Percentiles rank a stretch among this genome's conserved stretches.
Evolutionary conservation across 1,284 basidiomycete species (phyloP).

Genomic region (Fomitopsis palustris): DNA sequence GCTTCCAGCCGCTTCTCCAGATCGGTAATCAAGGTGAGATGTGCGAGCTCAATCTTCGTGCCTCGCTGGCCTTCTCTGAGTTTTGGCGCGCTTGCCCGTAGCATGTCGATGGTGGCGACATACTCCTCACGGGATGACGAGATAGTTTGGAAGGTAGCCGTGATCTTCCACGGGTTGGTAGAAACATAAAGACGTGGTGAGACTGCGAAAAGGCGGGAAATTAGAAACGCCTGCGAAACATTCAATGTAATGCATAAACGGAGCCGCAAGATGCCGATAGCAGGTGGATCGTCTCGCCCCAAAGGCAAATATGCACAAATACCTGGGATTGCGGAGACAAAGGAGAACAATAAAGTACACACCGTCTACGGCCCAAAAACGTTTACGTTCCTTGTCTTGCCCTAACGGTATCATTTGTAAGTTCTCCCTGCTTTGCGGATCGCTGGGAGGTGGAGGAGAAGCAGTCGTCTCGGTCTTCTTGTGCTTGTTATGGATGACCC

Average conservation of each 20-base stretch:
- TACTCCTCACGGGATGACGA: slow-evolving; percentile 73
- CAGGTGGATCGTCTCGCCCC: slow-evolving; percentile 31
- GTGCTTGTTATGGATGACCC: slow-evolving; percentile 75
- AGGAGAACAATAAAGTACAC: slow-evolving; percentile 46
- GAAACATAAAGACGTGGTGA: slow-evolving; percentile 77
- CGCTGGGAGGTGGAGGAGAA: slow-evolving; percentile 47
- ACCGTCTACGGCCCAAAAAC: slow-evolving; percentile 83
- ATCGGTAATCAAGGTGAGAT: slow-evolving; percentile 54
- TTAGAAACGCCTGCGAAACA: slow-evolving; percentile 20
- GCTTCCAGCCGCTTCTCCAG: slow-evolving; percentile 60
- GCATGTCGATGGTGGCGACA: slow-evolving; percentile 50
- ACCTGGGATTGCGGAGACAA: slow-evolving; percentile 34
- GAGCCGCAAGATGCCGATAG: slow-evolving; percentile 38
- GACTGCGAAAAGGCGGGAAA: slow-evolving; percentile 45
- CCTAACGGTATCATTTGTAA: slow-evolving; percentile 67
- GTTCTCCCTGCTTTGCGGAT: slow-evolving; percentile 58
- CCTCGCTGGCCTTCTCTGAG: slow-evolving; percentile 46
- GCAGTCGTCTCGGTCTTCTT: slow-evolving; percentile 66
- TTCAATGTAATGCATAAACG: slow-evolving; percentile 23
- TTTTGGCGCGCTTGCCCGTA: slow-evolving; percentile 50
- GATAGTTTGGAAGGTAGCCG: slow-evolving; percentile 65
- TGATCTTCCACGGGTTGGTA: slow-evolving; percentile 83
- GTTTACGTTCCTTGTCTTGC: slow-evolving; percentile 66
- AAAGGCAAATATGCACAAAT: slow-evolving; percentile 69
- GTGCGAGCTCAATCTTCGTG: slow-evolving; percentile 51